Base-by-base conservation (phyloP, 2,329 filamentous ascomycete genomes). In the Penicillium freii region DNA sequence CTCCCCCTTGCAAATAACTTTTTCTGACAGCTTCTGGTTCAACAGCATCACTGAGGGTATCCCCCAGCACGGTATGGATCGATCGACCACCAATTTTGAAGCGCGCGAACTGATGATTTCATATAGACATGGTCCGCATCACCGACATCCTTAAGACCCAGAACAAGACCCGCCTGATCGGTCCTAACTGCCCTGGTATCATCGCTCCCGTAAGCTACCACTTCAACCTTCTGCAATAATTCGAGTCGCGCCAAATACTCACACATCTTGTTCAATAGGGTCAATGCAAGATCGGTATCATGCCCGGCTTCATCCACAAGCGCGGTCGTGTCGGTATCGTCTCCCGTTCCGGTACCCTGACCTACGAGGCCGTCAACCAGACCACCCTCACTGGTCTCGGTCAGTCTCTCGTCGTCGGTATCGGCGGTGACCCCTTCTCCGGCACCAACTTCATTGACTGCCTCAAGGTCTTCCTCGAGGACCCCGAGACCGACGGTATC, bases 361-460 rank as follows among this genome's bases (percentile, higher is more conserved):
- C 94, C 74, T 99, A 99, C 83, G 94, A 99, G 83, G 94, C 94
- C 74, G 94, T 99, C 80, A 97, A 97, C 86, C 94, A 99, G 82
- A 99, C 94, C 73, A 97, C 94, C 67, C 90, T 94, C 83, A 89
- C 92, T 70, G 94, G 94, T 63, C 90, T 99, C 59, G 94, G 94
- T 66, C 94, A 99, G 84, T 97, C 92, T 33, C 91, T 99, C 71
- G 94, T 99, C 72, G 90, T 99, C 71, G 94, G 94, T 74, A 97
- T 99, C 71, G 94, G 94, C 65, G 94, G 94, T 81, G 94, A 99
- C 81, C 94, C 94, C 70, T 99, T 99, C 85, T 93, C 89, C 72
- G 94, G 94, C 70, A 97, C 94, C 80, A 97, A 96, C 86, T 99
- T 97, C 84, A 97, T 99, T 80, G 94, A 99, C 85, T 97, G 93